Evolutionary conservation across 225 moss, liverwort and hornwort genomes (phyloP), one percentile per base, ranked within the genome.

Genomic region (Asterella californica): DNA sequence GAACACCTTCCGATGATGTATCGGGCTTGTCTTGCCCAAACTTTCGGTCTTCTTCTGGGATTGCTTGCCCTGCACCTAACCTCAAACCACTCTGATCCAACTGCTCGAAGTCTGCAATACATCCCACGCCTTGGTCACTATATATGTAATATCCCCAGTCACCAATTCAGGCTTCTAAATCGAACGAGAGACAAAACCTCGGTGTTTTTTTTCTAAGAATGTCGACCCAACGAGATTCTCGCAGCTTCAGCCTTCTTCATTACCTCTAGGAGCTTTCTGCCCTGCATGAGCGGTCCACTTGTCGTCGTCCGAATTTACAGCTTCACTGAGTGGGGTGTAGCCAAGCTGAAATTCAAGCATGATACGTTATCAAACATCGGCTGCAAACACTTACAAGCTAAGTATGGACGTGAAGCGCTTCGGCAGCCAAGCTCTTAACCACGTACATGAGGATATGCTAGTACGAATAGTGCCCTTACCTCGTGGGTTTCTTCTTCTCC

Each of bases 11-110:
- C 9, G 11, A 6, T 52, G 52, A 46, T 46, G 49, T n/a, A 38
- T 19, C 37, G 15, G 77, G 77, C 12, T 17, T 63, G 38, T 78
- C 78, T 7, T 65, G 78, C 24, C 78, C 78, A 38, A 78, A 78
- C 29, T 47, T 78, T 8, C 78, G 65, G 1, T 78, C 66, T 32
- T 66, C 77, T 0, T 48, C 25, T 10, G 77, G 54, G 34, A 22
- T 22, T 9, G 30, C 49, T 9, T 8, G 48, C 24, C 72, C 72
- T 49, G 29, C 15, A 48, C 72, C 48, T 48, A 46, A 10, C 12
- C 27, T 38, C 25, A 32, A 30, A 17, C 52, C 37, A 29, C 63
- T 42, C 7, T 45, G 24, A 24, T 24, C 45, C 45, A 8, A 37
- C 22, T 70, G 24, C 0, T 45, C 70, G 37, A 70, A 70, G 10